These are phyloP conservation scores for Phalaenopsis hybrid DNA, from an alignment of 116 monocot genomes.

Conservation along the genomic window DNA sequence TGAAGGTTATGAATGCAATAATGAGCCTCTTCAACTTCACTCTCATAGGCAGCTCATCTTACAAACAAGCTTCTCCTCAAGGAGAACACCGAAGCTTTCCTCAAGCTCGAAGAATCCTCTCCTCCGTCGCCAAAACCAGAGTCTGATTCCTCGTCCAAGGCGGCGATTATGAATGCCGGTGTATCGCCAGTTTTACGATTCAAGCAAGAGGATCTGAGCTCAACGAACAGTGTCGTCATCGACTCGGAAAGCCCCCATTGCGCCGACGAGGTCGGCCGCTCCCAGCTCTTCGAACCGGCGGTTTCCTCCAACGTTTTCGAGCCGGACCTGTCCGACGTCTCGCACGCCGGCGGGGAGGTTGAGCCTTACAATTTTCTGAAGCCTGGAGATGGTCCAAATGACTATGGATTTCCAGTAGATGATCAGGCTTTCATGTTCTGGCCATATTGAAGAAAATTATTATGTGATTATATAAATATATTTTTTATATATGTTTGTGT, in stretches of 20 bases:
- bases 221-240: slow-evolving; percentile 32
- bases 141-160: not conserved
- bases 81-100: slow-evolving; percentile 1
- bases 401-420: slow-evolving; percentile 23
- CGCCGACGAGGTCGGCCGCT: slow-evolving; percentile 5
- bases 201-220: slow-evolving; percentile 51
- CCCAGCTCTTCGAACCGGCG: slow-evolving; percentile 7
- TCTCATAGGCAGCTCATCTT: slow-evolving; percentile 28
- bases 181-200: not conserved
- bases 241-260: slow-evolving; percentile 34
- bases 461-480: not conserved
- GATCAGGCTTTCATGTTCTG: slow-evolving; percentile 42
- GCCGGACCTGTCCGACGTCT: slow-evolving; percentile 22
- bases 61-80: slow-evolving; percentile 32
- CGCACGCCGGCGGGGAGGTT: slow-evolving; percentile 19
- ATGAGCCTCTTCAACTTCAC: not conserved
- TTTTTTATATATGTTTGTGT: not conserved
- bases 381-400: slow-evolving; percentile 23
- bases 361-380: slow-evolving; percentile 21
- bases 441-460: slow-evolving; percentile 18
- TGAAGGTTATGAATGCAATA: not conserved
- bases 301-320: slow-evolving; percentile 30
- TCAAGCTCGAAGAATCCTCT: slow-evolving; percentile 1
- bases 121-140: not conserved
- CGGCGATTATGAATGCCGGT: not conserved